A percentile compares a stretch with the other conserved stretches of the same genome.
phyloP scores from a whole-genome alignment of 345 rosid genomes.

The Passiflora organensis region DNA sequence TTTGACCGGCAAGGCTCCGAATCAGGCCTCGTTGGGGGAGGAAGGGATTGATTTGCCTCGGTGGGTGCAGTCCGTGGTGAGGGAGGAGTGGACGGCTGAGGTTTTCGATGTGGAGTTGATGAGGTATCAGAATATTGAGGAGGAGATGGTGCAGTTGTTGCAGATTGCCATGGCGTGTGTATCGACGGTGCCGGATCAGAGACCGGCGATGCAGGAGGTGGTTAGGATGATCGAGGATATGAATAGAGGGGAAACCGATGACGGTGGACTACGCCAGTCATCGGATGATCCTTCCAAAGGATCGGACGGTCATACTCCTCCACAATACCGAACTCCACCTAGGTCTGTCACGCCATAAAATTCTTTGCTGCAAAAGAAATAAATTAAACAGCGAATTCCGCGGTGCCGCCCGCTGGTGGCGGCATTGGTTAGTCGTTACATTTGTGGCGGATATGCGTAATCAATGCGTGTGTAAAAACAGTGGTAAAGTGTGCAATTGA shows the following conservation, averaged over 20 bases:
- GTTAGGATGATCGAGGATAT: constrained; percentile 89
- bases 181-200: constrained; percentile 77
- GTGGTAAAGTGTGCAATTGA: constrained; percentile 22
- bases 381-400: background rate
- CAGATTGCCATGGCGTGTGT: constrained; percentile 96
- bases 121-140: constrained; percentile 87
- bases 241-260: constrained; percentile 70
- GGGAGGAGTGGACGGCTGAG: constrained; percentile 99
- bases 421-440: background rate
- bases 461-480: constrained; percentile 27
- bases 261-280: constrained; percentile 81
- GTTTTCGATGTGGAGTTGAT: constrained; percentile 90
- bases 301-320: constrained; percentile 85
- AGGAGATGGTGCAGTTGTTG: constrained; percentile 95
- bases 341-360: constrained; percentile 43
- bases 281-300: constrained; percentile 97
- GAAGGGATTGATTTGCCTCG: constrained; percentile 94
- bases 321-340: constrained; percentile 70
- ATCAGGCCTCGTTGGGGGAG: constrained; percentile 90
- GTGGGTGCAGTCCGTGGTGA: constrained; percentile 95
- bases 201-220: constrained; percentile 81
- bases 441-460: constrained; percentile 9
- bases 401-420: too few species aligned
- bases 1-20: constrained; percentile 88
- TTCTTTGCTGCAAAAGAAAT: background rate